Evolutionary conservation across 2,329 filamentous ascomycete genomes (phyloP).

Genomic region (Phialemonium atrogriseum): DNA sequence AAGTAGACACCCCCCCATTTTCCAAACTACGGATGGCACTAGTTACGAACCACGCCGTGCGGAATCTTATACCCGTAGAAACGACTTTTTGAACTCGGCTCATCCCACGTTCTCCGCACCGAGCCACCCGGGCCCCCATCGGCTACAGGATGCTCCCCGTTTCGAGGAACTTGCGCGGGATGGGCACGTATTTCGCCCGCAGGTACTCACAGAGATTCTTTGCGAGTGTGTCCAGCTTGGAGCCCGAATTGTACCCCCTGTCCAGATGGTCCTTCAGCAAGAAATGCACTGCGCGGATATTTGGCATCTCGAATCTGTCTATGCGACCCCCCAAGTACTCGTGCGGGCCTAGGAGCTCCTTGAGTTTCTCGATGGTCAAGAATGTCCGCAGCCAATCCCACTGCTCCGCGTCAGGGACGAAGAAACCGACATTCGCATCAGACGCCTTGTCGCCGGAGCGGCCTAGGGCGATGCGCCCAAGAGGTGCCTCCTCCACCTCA

Average conservation of each 20-base stretch:
- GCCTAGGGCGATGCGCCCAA: constrained; percentile 22
- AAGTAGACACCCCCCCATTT: too few relatives aligned
- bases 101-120: too few relatives aligned
- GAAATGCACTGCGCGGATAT: constrained; percentile 2
- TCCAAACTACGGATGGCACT: too few relatives aligned
- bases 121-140: too few relatives aligned
- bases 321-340: constrained; percentile 1
- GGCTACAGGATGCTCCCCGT: constrained; percentile 2
- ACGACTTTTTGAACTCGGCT: too few relatives aligned
- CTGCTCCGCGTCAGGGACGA: constrained; percentile 25
- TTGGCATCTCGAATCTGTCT: constrained; percentile 3
- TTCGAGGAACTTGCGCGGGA: constrained; percentile 1
- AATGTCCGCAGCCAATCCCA: constrained; percentile 31
- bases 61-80: too few relatives aligned
- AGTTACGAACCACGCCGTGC: too few relatives aligned
- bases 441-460: constrained; percentile 24
- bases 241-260: constrained; percentile 2
- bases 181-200: constrained; percentile 1
- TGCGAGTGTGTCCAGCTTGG: constrained; percentile 1
- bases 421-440: constrained; percentile 26
- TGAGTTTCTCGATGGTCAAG: constrained; percentile 3
- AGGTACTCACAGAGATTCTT: constrained; percentile 3
- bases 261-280: constrained; percentile 1
- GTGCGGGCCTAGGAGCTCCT: constrained; percentile 4
- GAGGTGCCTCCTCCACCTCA: constrained; percentile 11